Evolutionary conservation across 495 filamentous ascomycete species (phyloP).

Genomic region (Penicillium manginii): DNA sequence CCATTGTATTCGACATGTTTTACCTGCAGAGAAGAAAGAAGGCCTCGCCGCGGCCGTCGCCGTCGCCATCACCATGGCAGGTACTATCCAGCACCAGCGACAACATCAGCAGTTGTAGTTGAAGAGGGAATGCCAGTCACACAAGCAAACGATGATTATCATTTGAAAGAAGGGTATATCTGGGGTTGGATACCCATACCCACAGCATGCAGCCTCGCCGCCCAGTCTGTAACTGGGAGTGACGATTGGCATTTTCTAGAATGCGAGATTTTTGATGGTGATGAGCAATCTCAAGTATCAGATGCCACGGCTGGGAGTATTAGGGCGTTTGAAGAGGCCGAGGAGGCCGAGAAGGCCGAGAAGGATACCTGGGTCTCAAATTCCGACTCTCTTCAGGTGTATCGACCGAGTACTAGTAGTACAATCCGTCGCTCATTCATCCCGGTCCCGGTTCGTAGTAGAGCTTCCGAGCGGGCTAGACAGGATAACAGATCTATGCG

Average conservation of each 20-base stretch:
- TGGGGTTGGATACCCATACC: background rate
- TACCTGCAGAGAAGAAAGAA: slow-evolving; percentile 15
- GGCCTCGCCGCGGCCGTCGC: background rate
- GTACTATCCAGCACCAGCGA: background rate
- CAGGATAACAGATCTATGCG: background rate
- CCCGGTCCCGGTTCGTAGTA: slow-evolving; percentile 6
- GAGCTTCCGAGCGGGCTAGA: background rate
- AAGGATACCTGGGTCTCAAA: background rate
- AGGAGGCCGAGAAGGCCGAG: background rate
- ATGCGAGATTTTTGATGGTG: no score
- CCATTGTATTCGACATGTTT: slow-evolving; percentile 14
- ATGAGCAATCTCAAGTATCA: no score
- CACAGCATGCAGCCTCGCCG: background rate
- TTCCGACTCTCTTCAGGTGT: background rate
- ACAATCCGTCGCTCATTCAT: slow-evolving; percentile 4
- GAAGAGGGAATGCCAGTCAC: background rate
- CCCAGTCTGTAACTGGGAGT: no score
- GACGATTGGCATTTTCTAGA: no score
- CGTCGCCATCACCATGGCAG: no score
- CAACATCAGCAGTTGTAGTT: background rate
- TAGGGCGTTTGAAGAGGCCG: no score
- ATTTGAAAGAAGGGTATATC: slow-evolving; percentile 1
- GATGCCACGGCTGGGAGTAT: no score
- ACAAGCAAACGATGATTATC: background rate
- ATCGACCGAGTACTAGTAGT: background rate